Evolutionary conservation across 1,284 basidiomycete species (phyloP), one percentile per base, ranked within the genome.

Genomic region (Trametes hirsuta): DNA sequence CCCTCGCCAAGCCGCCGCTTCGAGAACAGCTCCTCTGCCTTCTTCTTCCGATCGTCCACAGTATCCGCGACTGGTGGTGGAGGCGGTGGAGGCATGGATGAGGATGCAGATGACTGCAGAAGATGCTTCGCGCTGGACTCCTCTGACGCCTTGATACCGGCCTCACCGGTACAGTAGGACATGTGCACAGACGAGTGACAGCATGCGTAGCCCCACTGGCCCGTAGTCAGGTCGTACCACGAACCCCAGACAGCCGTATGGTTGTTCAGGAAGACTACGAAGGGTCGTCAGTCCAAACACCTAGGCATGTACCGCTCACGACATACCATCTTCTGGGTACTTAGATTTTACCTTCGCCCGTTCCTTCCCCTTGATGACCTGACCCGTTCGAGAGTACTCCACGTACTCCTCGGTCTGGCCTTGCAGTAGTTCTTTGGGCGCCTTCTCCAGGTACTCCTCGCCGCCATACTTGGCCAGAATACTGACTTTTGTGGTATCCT

Each of bases 371-470:
- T 93, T 95, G 68, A 98, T 84, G 55, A 98, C 82, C 72, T 94
- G 89, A 22, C 97, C 97, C 4, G 93, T 86, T 60, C 94, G 82
- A 57, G 94, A 97, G 76, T 98, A 99, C 77, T 99, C 97, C 47
- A 98, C 93, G 67, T 99, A 99, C 63, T 96, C 86, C 75, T 99
- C 97, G 36, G 95, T 97, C 78, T 98, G 97, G 0, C 97, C 97
- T 61, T 88, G 87, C 40, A 95, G 75, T 37, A 99, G 81, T 77
- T 99, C 97, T 70, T 87, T 90, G 9, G 97, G 95, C 9, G 89
- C 87, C 39, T 84, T 84, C 74, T 95, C 88, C 60, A 99, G 82
- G 75, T 97, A 97, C 75, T 97, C 84, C 68, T 91, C 97, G 36
- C 97, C 97, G 53, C 97, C 97, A 67, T 99, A 99, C 76, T 87